Conservation (phyloP, 345 rosid species). For the Mallotus nudiflorus region DNA sequence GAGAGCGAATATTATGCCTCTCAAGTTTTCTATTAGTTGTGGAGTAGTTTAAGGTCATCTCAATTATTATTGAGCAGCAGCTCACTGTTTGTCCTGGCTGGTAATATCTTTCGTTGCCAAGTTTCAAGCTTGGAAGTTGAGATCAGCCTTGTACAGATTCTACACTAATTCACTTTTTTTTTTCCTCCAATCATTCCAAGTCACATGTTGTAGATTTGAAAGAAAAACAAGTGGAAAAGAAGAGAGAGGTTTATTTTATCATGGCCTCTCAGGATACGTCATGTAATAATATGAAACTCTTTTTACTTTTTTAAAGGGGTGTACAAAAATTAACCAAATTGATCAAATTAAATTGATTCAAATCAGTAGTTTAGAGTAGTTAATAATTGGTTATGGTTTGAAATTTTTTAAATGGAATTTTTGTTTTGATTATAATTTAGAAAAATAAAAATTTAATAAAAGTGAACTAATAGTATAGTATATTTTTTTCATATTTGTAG, state of each 20-base stretch:
- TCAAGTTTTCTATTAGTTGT: constrained; percentile 73
- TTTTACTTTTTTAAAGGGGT: no score
- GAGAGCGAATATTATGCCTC: constrained; percentile 98
- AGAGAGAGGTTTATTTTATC: background rate
- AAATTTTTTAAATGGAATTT: no score
- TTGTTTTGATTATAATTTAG: no score
- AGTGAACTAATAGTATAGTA: no score
- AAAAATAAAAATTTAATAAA: no score
- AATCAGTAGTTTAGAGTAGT: no score
- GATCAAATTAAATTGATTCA: no score
- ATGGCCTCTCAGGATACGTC: background rate
- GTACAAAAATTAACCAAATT: no score
- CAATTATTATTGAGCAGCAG: background rate
- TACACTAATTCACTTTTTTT: background rate
- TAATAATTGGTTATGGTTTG: no score
- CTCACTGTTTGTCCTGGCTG: background rate
- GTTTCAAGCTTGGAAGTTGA: no score
- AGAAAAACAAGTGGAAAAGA: background rate
- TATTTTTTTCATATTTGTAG: no score
- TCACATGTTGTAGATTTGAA: constrained; percentile 5
- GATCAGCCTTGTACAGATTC: background rate
- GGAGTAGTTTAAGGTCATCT: background rate
- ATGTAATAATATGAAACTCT: background rate
- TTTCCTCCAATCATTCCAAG: background rate
- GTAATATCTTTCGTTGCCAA: no score